Base-by-base conservation (phyloP, 805 yeast genomes). In the Candida sphagnicola region DNA sequence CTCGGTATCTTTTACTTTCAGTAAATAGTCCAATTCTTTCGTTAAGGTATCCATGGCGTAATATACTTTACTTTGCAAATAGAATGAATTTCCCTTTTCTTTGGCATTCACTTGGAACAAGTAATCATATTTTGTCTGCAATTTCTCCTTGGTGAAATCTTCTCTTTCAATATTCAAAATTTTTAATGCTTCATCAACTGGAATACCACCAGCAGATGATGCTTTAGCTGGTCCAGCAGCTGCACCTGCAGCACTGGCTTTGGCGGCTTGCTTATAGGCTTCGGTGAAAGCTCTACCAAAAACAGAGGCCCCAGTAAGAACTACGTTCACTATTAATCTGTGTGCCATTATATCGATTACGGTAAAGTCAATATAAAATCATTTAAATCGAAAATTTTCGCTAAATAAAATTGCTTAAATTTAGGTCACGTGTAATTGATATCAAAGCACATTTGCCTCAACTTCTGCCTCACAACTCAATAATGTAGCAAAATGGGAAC, bases 221-320 rank as follows among this genome's bases (percentile, higher is more conserved):
- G 76, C 73, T 50, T 65, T 66, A 32, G 59, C 51, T 26, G 66
- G 62, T 6, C 67, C 67, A 6, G 52, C 57, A 30, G 54, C 51
- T 4, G 75, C 75, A 49, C 78, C 78, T 19, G 86, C 76, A 2
- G 91, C 88, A n/a, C 95, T 80, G 39, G 90, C 90, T 37, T 91
- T 86, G 13, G 98, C 96, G 2, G 95, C 95, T 66, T 93, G 98
- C 54, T 82, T 85, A 72, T 91, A 93, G 0, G 99, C 98, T 60
- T 89, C 95, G n/a, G 88, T 75, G 60, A 93, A 93, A 0, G 99
- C 99, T 51, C 86, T 78, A 41, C 98, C 97, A 57, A 93, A 89
- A 21, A 91, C 98, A 50, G 87, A 82, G 4, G 97, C 95, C 41
- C 98, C 98, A 8, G 98, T 90, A 54, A 90, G 77, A 35, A 89